Base-by-base conservation (phyloP, 2,329 filamentous ascomycete genomes). In the Hymenoscyphus fructigenus region DNA sequence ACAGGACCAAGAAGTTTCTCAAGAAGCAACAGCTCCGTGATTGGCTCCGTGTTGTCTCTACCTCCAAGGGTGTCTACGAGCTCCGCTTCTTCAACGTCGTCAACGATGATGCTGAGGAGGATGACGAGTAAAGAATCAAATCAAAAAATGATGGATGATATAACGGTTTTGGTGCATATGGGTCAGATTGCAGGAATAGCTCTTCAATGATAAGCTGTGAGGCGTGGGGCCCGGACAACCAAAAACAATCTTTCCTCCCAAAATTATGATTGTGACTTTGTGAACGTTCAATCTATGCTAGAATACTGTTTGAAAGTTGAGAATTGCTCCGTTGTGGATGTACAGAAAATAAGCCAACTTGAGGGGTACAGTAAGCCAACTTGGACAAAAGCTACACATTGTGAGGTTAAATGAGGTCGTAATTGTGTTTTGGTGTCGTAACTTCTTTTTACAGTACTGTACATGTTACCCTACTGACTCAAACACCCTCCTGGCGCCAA, bases 31-130 rank as follows among this genome's bases (percentile, higher is more conserved):
- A 98, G 89, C 92, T 99, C 81, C 92, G 95, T 85, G 95, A 99
- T 88, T 99, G 95, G 95, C 91, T 99, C 79, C 93, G 95, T 78
- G 94, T 99, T 76, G 95, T 99, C 79, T 96, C 93, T 76, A 98
- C 94, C 80, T 93, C 91, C 81, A 94, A 94, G 86, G 94, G 95
- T 80, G 93, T 97, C 73, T 99, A 99, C 87, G 93, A 97, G 88
- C 91, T 99, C 83, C 93, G 96, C 87, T 99, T 99, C 93, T 99
- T 96, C 93, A 99, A 99, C 88, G 93, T 99, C 79, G 94, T 97
- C 78, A 95, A 96, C 83, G 95, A 99, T 81, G 94, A 93, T 81
- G 93, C 87, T 76, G 95, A 98, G 75, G 95, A 99, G 79, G 95
- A 99, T 80, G 95, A 99, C 79, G 95, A 99, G 83, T 99, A 97